Evolutionary conservation across 768 basidiomycete species (phyloP), one percentile per base, ranked within the genome.

Genomic region (Imleria badia): DNA sequence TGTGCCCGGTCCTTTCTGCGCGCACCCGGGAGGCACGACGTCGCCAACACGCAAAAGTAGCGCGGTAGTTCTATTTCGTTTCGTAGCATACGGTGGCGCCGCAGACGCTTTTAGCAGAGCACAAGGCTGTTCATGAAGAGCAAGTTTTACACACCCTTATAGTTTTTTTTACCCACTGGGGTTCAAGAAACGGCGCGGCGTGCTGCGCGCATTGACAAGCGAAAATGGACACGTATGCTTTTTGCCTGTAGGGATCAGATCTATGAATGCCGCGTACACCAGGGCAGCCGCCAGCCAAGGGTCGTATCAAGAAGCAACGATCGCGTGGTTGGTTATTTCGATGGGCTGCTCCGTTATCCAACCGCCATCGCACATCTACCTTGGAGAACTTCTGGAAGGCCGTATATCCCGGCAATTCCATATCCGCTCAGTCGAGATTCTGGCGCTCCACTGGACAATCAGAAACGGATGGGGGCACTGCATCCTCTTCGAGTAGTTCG

Each of bases 341-440:
- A 61, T 61, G 42, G 35, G n/a, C n/a, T 33, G 52, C 55, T 55
- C 44, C 59, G 58, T 30, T 31, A 55, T 56, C 42, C 50, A 51
- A 41, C 58, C 52, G 40, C 63, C 45, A 60, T 59, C 52, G 58
- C 52, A 54, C 51, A 49, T 55, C 51, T 45, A 56, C 56, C 56
- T 62, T 51, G 56, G 12, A 45, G 47, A 49, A 38, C 64, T 64
- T 69, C 67, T 59, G 46, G 58, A 67, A 66, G 64, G 43, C 67
- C 59, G 65, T 59, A 45, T 48, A 54, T 35, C 22, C 59, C 67
- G 67, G 59, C 65, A 66, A 57, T 59, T 69, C 65, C 57, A 67
- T 69, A 64, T 66, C 67, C 64, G 66, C 56, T 69, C 61, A 69
- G 64, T 69, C 64, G 67, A 66, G 66, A 50, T 61, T 66, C 59